Percentiles rank a stretch among this genome's conserved stretches.
phyloP scores from a whole-genome alignment of 2,329 filamentous ascomycete genomes.

The Diaporthe vaccinii region DNA sequence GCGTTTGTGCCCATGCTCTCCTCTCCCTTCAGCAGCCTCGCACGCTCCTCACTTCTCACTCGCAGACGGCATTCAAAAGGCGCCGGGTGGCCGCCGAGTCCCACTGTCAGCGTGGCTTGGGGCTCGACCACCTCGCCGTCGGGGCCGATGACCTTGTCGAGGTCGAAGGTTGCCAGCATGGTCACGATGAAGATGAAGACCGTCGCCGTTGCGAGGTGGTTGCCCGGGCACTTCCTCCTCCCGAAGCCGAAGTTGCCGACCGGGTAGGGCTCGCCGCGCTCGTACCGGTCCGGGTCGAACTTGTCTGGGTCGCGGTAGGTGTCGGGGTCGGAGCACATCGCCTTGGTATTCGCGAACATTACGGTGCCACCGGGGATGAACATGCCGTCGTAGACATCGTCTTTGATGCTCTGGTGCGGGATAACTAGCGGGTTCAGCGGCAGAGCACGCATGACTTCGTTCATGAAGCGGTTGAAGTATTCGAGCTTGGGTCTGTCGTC shows the following conservation, averaged over 20 bases:
- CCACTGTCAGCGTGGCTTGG: constrained; percentile 42
- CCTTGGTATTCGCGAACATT: constrained; percentile 53
- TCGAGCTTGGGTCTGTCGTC: constrained; percentile 58
- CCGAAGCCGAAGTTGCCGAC: constrained; percentile 67
- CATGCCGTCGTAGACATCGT: constrained; percentile 70
- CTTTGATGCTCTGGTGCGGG: constrained; percentile 66
- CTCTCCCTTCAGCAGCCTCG: constrained; percentile 26
- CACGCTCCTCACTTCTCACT: constrained; percentile 34
- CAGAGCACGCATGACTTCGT: constrained; percentile 60
- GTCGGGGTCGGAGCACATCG: constrained; percentile 58
- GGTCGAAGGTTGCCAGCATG: constrained; percentile 44
- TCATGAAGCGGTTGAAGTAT: constrained; percentile 61
- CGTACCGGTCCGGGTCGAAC: constrained; percentile 64
- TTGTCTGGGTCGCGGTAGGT: constrained; percentile 57
- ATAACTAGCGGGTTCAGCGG: constrained; percentile 64
- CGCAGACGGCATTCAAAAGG: constrained; percentile 42
- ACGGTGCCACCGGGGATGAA: constrained; percentile 68
- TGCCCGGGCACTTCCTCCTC: constrained; percentile 56
- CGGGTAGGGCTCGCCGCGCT: constrained; percentile 59
- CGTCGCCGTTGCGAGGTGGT: constrained; percentile 44
- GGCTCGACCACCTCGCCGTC: constrained; percentile 43
- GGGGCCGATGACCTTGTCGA: constrained; percentile 42
- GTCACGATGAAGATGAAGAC: constrained; percentile 56
- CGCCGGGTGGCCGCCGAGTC: constrained; percentile 44
- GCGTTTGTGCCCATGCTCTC: background rate